Evolutionary conservation across 2,329 filamentous ascomycete genomes (phyloP).

Genomic region (Claviceps purpurea): DNA sequence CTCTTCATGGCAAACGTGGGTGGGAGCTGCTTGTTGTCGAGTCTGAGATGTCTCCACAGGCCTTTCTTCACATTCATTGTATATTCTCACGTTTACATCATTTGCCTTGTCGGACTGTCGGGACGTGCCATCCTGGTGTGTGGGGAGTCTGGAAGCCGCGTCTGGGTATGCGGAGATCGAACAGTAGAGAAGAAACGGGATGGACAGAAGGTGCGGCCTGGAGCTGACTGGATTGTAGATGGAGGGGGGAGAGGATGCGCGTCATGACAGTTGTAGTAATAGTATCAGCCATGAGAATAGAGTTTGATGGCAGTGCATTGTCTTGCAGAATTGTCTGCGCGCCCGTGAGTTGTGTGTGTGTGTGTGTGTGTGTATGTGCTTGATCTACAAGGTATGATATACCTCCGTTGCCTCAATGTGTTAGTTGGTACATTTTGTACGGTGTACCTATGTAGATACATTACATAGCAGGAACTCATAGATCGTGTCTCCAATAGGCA

Average conservation of each 20-base stretch:
- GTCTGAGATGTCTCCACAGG: not conserved
- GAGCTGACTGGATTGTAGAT: conserved; percentile 4
- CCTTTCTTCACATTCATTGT: conserved; percentile 3
- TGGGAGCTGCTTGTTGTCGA: not conserved
- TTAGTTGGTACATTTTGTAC: too few relatives aligned
- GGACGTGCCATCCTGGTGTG: not conserved
- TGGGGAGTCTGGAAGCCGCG: not conserved
- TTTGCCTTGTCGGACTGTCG: not conserved
- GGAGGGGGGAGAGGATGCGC: conserved; percentile 3
- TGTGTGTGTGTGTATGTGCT: too few relatives aligned
- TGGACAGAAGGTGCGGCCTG: conserved; percentile 5
- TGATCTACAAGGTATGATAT: too few relatives aligned
- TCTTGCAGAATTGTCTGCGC: too few relatives aligned
- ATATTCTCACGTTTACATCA: not conserved
- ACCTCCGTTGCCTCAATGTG: too few relatives aligned
- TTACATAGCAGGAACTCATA: too few relatives aligned
- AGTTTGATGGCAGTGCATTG: conserved; percentile 7
- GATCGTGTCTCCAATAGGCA: too few relatives aligned
- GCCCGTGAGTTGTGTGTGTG: too few relatives aligned
- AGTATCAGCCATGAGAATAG: conserved; percentile 15
- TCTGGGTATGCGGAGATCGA: not conserved
- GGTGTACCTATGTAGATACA: too few relatives aligned
- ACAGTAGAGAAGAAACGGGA: not conserved
- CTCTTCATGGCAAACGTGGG: not conserved
- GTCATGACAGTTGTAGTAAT: conserved; percentile 17